A percentile compares a stretch with the other conserved stretches of the same genome.
Conservation (phyloP, 2,329 filamentous ascomycete genomes). For the Coniochaeta pulveracea region DNA sequence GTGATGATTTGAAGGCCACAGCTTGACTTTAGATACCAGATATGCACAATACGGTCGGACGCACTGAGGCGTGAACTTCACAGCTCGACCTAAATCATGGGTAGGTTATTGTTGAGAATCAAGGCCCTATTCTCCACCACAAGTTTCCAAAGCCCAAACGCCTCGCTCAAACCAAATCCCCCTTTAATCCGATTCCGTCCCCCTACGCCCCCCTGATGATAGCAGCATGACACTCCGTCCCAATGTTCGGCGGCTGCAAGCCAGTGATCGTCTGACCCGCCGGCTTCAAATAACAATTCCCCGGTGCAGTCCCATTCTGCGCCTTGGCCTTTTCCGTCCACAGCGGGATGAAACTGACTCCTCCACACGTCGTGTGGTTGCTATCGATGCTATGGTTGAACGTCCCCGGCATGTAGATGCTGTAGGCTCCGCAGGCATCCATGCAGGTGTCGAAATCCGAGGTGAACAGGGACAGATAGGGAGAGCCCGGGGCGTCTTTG, state of each 20-base stretch:
- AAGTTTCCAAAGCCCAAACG: too few species aligned
- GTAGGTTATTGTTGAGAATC: too few species aligned
- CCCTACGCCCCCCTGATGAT: slow-evolving; percentile 13
- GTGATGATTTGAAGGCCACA: too few species aligned
- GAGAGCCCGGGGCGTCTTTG: slow-evolving; percentile 23
- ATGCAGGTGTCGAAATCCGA: slow-evolving; percentile 32
- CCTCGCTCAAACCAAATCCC: too few species aligned
- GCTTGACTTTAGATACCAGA: too few species aligned
- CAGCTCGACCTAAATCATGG: too few species aligned
- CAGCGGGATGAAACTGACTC: slow-evolving; percentile 28
- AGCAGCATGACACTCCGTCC: slow-evolving; percentile 23
- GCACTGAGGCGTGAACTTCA: too few species aligned
- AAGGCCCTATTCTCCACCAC: too few species aligned
- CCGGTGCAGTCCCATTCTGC: slow-evolving; percentile 20
- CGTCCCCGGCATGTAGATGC: slow-evolving; percentile 17
- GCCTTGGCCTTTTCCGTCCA: slow-evolving; percentile 28
- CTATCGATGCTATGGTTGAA: slow-evolving; percentile 12
- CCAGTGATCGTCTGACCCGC: slow-evolving; percentile 19
- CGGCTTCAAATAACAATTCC: slow-evolving; percentile 34
- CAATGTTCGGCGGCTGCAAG: slow-evolving; percentile 20
- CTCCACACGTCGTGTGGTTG: slow-evolving; percentile 23
- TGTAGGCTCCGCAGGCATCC: slow-evolving; percentile 32
- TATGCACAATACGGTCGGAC: too few species aligned
- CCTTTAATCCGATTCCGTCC: too few species aligned
- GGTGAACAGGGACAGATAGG: slow-evolving; percentile 29